Percentiles rank a stretch among this genome's conserved stretches.
Evolutionary conservation across 2,329 filamentous ascomycete genomes (phyloP).

Genomic region (Cladosporium sp.): DNA sequence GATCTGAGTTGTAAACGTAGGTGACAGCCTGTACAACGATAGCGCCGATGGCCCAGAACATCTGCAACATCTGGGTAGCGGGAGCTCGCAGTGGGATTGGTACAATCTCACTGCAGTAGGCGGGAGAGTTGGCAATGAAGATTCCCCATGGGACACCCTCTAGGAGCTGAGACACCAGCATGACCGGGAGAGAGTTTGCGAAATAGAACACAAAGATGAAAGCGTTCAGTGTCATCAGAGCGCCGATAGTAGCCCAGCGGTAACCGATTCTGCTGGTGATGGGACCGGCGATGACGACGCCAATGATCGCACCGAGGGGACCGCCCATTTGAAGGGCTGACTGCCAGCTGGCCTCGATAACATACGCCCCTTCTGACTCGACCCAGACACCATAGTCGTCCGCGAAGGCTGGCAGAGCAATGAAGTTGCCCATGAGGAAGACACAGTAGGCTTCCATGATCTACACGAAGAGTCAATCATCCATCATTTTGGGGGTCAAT

Average conservation of each 20-base stretch:
- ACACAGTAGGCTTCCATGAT: constrained; percentile 64
- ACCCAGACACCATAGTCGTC: constrained; percentile 43
- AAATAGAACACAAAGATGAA: constrained; percentile 61
- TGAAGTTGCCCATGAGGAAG: constrained; percentile 58
- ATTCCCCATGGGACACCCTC: constrained; percentile 64
- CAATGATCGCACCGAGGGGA: constrained; percentile 57
- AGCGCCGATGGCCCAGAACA: constrained; percentile 61
- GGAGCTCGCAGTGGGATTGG: constrained; percentile 55
- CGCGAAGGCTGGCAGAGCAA: constrained; percentile 49
- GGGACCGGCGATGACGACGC: constrained; percentile 58
- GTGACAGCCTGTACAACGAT: constrained; percentile 59
- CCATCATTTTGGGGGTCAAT: background rate
- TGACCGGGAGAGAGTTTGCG: constrained; percentile 41
- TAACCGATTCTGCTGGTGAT: constrained; percentile 57
- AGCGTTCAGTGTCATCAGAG: constrained; percentile 54
- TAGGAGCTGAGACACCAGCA: constrained; percentile 54
- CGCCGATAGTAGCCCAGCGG: constrained; percentile 53
- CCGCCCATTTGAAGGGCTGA: constrained; percentile 54
- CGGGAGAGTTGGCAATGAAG: constrained; percentile 62
- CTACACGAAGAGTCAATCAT: constrained; percentile 34
- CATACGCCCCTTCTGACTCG: constrained; percentile 19
- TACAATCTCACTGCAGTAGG: constrained; percentile 60
- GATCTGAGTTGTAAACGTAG: constrained; percentile 47
- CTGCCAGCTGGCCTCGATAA: constrained; percentile 55
- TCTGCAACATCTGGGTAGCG: constrained; percentile 60